Base-by-base conservation (phyloP, 1,284 basidiomycete species). In the Ustilago hordei region DNA sequence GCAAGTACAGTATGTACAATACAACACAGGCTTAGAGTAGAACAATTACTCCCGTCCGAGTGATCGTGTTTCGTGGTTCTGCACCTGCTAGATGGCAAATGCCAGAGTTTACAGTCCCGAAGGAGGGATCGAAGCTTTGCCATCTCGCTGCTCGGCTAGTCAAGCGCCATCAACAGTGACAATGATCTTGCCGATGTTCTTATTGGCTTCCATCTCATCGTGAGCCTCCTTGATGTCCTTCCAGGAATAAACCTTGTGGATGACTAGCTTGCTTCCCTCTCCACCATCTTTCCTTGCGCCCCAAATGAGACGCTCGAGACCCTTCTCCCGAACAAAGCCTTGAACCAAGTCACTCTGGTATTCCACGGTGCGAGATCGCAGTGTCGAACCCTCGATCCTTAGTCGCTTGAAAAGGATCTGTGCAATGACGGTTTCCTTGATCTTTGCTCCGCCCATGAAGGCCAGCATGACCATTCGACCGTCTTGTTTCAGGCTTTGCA, bases 371-470 rank as follows among this genome's bases (percentile, higher is more conserved):
- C 94, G 90, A 28, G 92, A 91, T 43, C 95, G 91, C 47, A 98
- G 88, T 0, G 94, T 97, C 13, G 93, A 93, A 28, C 95, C 95
- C 86, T 95, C 92, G 62, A 99, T 91, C 12, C 91, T 91, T 64
- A 98, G 89, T 8, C 95, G 91, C 88, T 98, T 98, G 87, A 89
- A 92, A 61, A 95, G 87, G 62, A 98, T 89, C 9, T 90, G 91
- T 2, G 83, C 86, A 35, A 97, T 87, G 85, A 93, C 90, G 64
- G 91, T 87, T n/a, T 89, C 89, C 35, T 90, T 87, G 35, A 94
- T 90, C 53, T 89, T 89, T 28, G 89, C 86, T 31, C 95, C 95
- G 78, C 92, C 93, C 79, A 93, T 85, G 9, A 90, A 71, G n/a
- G 89, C 90, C 52, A 93, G 87, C 80, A 93, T 87, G 4, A 89